Evolutionary conservation across 768 basidiomycete species (phyloP).

Genomic region (Omphalotus guepiniiformis): DNA sequence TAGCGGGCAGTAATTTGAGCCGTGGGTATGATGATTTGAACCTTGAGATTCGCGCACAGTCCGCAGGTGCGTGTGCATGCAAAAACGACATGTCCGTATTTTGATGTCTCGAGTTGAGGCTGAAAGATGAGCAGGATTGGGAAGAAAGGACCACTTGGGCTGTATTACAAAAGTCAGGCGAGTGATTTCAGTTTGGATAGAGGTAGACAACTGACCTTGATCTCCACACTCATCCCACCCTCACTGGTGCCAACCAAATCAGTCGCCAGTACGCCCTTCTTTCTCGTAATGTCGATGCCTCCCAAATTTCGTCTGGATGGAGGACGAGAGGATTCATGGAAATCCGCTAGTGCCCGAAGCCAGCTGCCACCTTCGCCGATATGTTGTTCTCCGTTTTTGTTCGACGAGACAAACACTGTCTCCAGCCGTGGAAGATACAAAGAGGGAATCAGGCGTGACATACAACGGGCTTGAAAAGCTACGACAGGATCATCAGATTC

Average conservation of each 20-base stretch:
- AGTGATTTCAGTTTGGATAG: not conserved
- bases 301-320: slow-evolving; percentile 49
- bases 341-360: slow-evolving; percentile 48
- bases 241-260: slow-evolving; percentile 68
- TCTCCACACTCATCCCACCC: slow-evolving; percentile 71
- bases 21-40: not conserved
- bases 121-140: slow-evolving; percentile 58
- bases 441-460: slow-evolving; percentile 59
- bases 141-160: slow-evolving; percentile 98
- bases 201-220: slow-evolving; percentile 59
- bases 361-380: slow-evolving; percentile 34
- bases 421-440: slow-evolving; percentile 56
- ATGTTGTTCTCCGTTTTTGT: not conserved
- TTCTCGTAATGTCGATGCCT: slow-evolving; percentile 49
- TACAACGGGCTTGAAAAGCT: slow-evolving; percentile 60
- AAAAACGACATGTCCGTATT: slow-evolving; percentile 77
- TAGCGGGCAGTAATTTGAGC: slow-evolving; percentile 73
- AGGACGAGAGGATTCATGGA: slow-evolving; percentile 53
- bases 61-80: slow-evolving; percentile 82
- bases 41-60: slow-evolving; percentile 73
- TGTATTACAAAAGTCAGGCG: slow-evolving; percentile 24
- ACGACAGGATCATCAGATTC: slow-evolving; percentile 37
- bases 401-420: slow-evolving; percentile 35
- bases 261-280: slow-evolving; percentile 69
- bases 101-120: slow-evolving; percentile 54